Percentiles rank a stretch among this genome's conserved stretches.
These are phyloP conservation scores for Piper betle DNA, from an alignment of 164 flowering plant species.

Conservation along the genomic window DNA sequence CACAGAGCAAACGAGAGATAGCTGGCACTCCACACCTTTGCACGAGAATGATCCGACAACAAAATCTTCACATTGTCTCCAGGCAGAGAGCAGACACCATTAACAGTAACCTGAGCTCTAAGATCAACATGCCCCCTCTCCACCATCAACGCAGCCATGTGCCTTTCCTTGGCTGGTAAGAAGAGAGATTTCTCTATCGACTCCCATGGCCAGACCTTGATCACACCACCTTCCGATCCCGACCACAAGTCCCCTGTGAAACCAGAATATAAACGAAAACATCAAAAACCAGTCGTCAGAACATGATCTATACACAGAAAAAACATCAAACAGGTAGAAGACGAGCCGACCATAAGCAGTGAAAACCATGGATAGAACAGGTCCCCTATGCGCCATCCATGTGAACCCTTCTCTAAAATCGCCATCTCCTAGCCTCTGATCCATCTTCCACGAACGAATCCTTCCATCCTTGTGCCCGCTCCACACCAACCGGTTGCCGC, in stretches of 20 bases:
- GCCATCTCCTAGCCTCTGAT: conserved; percentile 26
- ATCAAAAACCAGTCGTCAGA: not conserved
- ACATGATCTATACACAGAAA: not conserved
- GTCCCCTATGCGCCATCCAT: conserved; percentile 80
- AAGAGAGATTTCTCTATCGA: conserved; percentile 71
- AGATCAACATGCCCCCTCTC: conserved; percentile 82
- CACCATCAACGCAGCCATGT: conserved; percentile 73
- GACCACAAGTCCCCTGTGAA: conserved; percentile 92
- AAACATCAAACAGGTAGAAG: not conserved
- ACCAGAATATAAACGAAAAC: conserved; percentile 2
- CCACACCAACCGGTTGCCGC: conserved; percentile 63
- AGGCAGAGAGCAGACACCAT: conserved; percentile 56
- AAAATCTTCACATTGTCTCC: conserved; percentile 60
- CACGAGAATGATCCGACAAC: conserved; percentile 53
- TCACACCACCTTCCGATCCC: conserved; percentile 72
- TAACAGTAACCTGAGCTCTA: conserved; percentile 53
- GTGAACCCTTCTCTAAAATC: conserved; percentile 59
- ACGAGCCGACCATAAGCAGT: conserved; percentile 52
- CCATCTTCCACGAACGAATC: conserved; percentile 88
- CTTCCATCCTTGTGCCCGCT: conserved; percentile 95
- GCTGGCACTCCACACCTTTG: conserved; percentile 79
- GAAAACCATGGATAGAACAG: conserved; percentile 62
- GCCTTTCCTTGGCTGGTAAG: conserved; percentile 53
- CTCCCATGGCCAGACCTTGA: conserved; percentile 95
- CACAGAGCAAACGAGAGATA: conserved; percentile 62